Evolutionary conservation across 1,284 basidiomycete species (phyloP), one percentile per base, ranked within the genome.

Genomic region (Ustilago tritici): DNA sequence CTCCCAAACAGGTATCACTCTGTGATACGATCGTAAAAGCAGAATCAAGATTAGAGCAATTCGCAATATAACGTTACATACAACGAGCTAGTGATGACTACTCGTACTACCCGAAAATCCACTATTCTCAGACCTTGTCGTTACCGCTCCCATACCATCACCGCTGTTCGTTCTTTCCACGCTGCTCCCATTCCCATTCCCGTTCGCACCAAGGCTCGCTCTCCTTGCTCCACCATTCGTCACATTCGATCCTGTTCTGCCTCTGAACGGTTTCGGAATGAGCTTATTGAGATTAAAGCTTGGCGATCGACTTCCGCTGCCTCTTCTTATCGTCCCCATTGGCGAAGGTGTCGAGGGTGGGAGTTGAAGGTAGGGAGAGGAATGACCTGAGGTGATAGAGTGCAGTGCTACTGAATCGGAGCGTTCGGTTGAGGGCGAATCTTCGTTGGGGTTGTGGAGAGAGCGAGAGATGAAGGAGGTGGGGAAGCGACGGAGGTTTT

Each of bases 281-380:
- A 78, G 58, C 59, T 64, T 74, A 61, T 67, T 70, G 23, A 78
- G 58, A 38, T 71, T 78, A 35, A 78, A 78, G 19, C 58, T 56
- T 2, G 62, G 65, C 2, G 70, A 67, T n/a, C 65, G 56, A 4
- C 41, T 15, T 56, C 65, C 68, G 34, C 65, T 68, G 31, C 52
- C 38, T 19, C 64, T 58, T 31, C 56, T 47, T 2, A 31, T 17
- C 8, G 63, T 40, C 5, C 36, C 43, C 8, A 46, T 17, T 2
- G 50, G 50, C 11, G 50, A 62, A 31, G 58, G 5, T 2, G 58
- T n/a, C 2, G 28, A 34, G n/a, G 40, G 52, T 0, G 63, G 69
- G 1, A 66, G 49, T 12, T 72, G 70, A 7, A 67, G 57, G 61
- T 60, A 67, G 1, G 70, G 61, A 8, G 65, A 72, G 7, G 65